These are phyloP conservation scores for Kregervanrija pseudodelftensis DNA, from an alignment of 805 yeast genomes.

Conservation along the genomic window DNA sequence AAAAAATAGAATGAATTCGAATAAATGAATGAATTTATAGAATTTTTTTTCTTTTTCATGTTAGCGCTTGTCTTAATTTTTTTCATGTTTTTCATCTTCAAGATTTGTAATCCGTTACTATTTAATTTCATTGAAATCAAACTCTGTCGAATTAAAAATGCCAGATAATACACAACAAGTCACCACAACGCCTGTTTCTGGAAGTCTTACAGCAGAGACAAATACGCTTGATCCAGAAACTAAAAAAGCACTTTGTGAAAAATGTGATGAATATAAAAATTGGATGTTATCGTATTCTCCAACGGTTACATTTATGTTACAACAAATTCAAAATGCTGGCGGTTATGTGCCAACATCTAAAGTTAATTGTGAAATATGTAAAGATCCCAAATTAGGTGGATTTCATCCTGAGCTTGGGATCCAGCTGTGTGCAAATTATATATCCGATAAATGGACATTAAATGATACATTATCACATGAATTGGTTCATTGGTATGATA, in stretches of 20 bases:
- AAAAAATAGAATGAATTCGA: not conserved
- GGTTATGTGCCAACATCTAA: conserved; percentile 42
- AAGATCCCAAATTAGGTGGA: conserved; percentile 82
- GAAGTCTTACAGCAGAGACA: not conserved
- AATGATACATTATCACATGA: conserved; percentile 94
- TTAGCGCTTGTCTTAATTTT: not conserved
- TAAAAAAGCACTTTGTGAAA: conserved; percentile 41
- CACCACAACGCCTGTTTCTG: conserved; percentile 4
- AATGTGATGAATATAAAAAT: conserved; percentile 68
- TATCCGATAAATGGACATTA: conserved; percentile 64
- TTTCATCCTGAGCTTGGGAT: conserved; percentile 88
- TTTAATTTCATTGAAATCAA: not conserved
- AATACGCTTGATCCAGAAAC: conserved; percentile 2
- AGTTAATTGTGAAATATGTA: conserved; percentile 77
- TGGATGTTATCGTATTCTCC: conserved; percentile 82
- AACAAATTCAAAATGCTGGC: conserved; percentile 64
- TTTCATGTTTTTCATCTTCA: not conserved
- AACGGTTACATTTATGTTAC: conserved; percentile 77
- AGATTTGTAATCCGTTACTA: not conserved
- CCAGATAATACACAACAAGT: conserved; percentile 1
- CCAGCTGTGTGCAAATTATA: conserved; percentile 77
- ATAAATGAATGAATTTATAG: not conserved
- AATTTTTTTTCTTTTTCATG: not conserved
- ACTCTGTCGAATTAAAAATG: not conserved
- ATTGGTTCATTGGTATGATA: conserved; percentile 87